phyloP scores from a whole-genome alignment of 768 basidiomycete species.

The Russula lepida region DNA sequence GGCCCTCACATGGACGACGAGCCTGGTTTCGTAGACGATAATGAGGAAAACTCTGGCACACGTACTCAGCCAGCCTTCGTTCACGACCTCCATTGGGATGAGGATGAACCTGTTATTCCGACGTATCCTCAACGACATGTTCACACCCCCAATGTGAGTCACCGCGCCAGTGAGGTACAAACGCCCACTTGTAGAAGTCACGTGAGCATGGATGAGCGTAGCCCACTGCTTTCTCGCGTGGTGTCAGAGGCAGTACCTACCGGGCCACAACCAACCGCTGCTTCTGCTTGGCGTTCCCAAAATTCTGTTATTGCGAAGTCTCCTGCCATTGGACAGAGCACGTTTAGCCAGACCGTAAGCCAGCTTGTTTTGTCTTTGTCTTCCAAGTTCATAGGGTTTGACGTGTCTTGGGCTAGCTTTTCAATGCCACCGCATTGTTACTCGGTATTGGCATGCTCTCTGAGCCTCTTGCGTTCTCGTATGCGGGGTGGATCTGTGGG shows the following conservation, averaged over 20 bases:
- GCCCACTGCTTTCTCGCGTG: background rate
- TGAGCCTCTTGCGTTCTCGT: constrained; percentile 84
- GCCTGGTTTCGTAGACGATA: background rate
- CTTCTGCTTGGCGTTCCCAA: background rate
- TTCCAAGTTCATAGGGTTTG: background rate
- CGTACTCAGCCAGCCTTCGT: background rate
- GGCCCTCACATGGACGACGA: background rate
- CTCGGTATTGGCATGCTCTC: constrained; percentile 86
- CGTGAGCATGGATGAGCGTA: constrained; percentile 6
- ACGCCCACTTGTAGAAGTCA: background rate
- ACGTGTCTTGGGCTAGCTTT: constrained; percentile 45
- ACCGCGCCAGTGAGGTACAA: background rate
- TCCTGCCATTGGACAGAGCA: constrained; percentile 16
- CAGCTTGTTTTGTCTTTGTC: background rate
- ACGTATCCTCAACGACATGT: background rate
- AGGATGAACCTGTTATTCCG: background rate
- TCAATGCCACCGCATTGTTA: constrained; percentile 80
- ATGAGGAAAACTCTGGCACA: background rate
- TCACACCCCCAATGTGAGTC: background rate
- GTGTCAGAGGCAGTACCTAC: background rate
- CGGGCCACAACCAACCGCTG: background rate
- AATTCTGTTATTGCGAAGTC: background rate
- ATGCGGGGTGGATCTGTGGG: constrained; percentile 83
- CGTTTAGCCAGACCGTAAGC: constrained; percentile 23
- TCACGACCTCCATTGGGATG: constrained; percentile 7